Evolutionary conservation across 805 yeast species (phyloP).

Genomic region (Jamesozyma lodderae): DNA sequence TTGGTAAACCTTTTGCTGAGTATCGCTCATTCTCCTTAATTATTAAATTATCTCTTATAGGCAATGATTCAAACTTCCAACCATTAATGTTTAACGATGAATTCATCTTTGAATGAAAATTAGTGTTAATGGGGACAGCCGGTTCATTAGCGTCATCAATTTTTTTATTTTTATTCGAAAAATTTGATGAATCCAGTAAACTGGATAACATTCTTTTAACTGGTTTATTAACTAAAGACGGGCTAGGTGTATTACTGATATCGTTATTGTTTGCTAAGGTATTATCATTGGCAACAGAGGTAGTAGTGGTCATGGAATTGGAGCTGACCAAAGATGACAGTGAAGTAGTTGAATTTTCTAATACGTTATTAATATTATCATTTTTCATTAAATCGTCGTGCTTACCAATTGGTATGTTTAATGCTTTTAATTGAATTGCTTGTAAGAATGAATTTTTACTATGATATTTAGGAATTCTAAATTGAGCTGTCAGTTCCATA

Average conservation of each 20-base stretch:
- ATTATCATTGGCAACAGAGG: neutral
- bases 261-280: neutral
- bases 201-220: slow-evolving; percentile 19
- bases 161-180: slow-evolving; percentile 5
- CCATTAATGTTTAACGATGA: slow-evolving; percentile 21
- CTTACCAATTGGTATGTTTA: slow-evolving; percentile 24
- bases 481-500: slow-evolving; percentile 26
- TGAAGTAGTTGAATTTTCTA: neutral
- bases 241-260: neutral
- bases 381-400: slow-evolving; percentile 1
- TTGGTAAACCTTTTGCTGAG: slow-evolving; percentile 37
- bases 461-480: slow-evolving; percentile 28
- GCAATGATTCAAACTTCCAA: slow-evolving; percentile 29
- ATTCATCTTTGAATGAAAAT: neutral
- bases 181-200: slow-evolving; percentile 11
- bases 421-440: slow-evolving; percentile 21
- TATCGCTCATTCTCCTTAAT: slow-evolving; percentile 14
- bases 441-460: slow-evolving; percentile 26
- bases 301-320: neutral
- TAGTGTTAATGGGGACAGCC: neutral
- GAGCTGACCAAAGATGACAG: neutral
- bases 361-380: neutral
- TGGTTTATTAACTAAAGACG: slow-evolving; percentile 7
- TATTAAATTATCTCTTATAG: slow-evolving; percentile 9
- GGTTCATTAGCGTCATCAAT: slow-evolving; percentile 6